phyloP scores from a whole-genome alignment of 176 grass and related monocot genomes.

The Rhynchospora breviuscula region DNA sequence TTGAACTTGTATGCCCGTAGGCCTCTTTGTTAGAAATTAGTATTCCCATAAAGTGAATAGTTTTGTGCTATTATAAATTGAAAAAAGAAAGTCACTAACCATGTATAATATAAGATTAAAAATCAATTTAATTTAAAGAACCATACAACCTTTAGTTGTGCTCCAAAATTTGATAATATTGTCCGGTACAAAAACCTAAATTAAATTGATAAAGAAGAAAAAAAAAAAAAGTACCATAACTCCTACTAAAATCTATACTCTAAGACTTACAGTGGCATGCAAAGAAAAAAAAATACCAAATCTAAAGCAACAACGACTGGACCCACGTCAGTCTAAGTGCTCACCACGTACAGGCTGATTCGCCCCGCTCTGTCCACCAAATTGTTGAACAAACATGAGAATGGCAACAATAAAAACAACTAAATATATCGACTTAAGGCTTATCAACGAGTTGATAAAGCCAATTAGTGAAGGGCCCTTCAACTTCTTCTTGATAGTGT shows the following conservation, averaged over 20 bases:
- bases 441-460: conserved; percentile 68
- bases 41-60: not conserved
- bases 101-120: not conserved
- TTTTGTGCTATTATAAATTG: not conserved
- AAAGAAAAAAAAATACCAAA: not conserved
- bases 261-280: not conserved
- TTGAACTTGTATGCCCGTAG: too few relatives aligned
- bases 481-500: conserved; percentile 74
- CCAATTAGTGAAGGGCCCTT: conserved; percentile 77
- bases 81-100: not conserved
- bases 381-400: conserved; percentile 54
- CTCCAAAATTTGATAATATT: not conserved
- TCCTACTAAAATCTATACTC: not conserved
- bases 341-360: conserved; percentile 26
- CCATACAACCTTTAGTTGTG: not conserved
- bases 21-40: too few relatives aligned
- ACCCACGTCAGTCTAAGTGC: conserved; percentile 20
- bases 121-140: not conserved
- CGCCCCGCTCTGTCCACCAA: conserved; percentile 56
- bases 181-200: not conserved
- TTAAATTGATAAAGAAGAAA: not conserved
- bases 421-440: conserved; percentile 64
- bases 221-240: not conserved
- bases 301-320: not conserved
- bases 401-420: conserved; percentile 64